Conservation (phyloP, 2,329 filamentous ascomycete species). For the Fonsecaea multimorphosa region DNA sequence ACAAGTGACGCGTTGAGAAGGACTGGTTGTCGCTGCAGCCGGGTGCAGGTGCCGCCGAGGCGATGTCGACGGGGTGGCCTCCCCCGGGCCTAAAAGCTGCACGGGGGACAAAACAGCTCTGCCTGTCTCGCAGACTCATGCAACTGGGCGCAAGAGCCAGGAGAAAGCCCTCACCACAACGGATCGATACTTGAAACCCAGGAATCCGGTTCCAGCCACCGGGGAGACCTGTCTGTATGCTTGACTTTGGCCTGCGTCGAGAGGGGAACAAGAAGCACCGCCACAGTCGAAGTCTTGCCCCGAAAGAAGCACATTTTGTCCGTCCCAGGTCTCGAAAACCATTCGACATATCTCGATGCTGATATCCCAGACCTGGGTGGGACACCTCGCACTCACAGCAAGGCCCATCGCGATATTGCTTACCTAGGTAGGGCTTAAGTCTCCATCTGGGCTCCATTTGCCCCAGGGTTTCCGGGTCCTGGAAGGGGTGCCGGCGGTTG, state of each 20-base stretch:
- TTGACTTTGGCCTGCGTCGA: not conserved
- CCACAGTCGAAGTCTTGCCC: not conserved
- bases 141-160: not conserved
- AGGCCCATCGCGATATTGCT: not conserved
- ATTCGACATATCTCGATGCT: not conserved
- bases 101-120: not conserved
- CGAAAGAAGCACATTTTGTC: not conserved
- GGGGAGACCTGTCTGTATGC: not conserved
- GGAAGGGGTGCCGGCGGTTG: not conserved
- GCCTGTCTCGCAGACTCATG: not conserved
- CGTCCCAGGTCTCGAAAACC: not conserved
- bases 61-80: not conserved
- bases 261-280: not conserved
- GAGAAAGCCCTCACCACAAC: not conserved
- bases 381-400: too few species aligned
- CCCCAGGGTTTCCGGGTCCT: not conserved
- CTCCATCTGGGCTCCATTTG: not conserved
- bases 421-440: not conserved
- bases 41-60: not conserved
- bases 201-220: not conserved
- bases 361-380: not conserved
- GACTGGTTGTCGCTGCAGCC: not conserved
- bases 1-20: not conserved
- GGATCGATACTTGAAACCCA: not conserved
- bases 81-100: not conserved